A percentile compares a stretch with the other conserved stretches of the same genome.
phyloP scores from a whole-genome alignment of 2,329 filamentous ascomycete genomes.

The Apiospora phragmitis region DNA sequence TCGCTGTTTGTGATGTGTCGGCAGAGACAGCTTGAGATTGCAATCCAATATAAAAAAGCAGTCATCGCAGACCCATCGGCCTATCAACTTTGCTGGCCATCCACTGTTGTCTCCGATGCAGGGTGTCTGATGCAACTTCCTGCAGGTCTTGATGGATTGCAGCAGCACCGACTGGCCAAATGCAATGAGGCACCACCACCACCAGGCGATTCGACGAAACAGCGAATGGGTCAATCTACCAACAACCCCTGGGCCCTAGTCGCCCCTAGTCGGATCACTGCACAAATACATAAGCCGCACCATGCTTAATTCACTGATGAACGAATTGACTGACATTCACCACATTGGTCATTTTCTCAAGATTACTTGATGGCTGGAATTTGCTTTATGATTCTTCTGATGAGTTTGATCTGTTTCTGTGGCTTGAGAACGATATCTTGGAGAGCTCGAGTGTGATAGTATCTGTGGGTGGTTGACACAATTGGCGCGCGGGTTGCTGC shows the following conservation, averaged over 20 bases:
- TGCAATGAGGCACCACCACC: not conserved
- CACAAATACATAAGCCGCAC: not conserved
- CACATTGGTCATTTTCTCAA: not conserved
- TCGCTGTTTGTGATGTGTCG: slow-evolving; percentile 4
- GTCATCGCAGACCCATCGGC: not conserved
- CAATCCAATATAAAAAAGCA: slow-evolving; percentile 7
- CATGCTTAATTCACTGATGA: not conserved
- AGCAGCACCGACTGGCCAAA: not conserved
- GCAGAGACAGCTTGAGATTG: slow-evolving; percentile 4
- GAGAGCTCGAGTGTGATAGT: not conserved
- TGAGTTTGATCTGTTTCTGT: not conserved
- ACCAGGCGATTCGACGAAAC: slow-evolving; percentile 3
- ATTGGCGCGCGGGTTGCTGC: not conserved
- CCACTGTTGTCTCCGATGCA: not conserved
- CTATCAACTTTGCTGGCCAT: not conserved
- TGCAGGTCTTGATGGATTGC: slow-evolving; percentile 8
- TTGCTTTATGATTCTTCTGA: not conserved
- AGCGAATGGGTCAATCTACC: not conserved
- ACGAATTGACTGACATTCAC: not conserved
- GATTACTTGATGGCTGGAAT: too few species aligned
- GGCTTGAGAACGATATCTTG: not conserved
- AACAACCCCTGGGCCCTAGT: not conserved
- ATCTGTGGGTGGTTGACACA: not conserved
- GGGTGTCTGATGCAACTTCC: slow-evolving; percentile 5
- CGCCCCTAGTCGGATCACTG: not conserved